Percentiles rank a stretch among this genome's conserved stretches.
Conservation (phyloP, 495 filamentous ascomycete genomes). For the Lasiosphaeris hirsuta region DNA sequence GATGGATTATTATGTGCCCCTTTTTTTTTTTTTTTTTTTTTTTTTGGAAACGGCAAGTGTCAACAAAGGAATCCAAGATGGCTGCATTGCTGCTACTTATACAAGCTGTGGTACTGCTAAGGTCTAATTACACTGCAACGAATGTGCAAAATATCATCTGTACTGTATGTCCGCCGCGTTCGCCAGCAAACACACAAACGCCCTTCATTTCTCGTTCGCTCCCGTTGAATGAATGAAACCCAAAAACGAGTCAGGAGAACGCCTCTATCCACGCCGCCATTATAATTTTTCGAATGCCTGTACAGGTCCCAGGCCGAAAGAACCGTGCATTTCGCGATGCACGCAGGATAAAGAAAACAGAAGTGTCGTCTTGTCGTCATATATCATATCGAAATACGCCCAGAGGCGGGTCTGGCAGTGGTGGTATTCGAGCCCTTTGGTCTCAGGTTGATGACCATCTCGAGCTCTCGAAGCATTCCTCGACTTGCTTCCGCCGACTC, state of each 20-base stretch:
- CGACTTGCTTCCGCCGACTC: slow-evolving; percentile 76
- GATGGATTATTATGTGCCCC: too few species aligned
- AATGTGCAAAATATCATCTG: neutral
- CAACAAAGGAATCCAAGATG: too few species aligned
- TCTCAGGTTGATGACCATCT: slow-evolving; percentile 78
- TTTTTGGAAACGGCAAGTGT: too few species aligned
- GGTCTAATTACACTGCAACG: slow-evolving; percentile 20
- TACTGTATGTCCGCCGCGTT: neutral
- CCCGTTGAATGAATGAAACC: neutral
- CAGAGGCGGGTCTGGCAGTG: slow-evolving; percentile 19
- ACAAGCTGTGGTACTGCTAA: neutral
- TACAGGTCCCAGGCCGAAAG: neutral
- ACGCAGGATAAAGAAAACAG: slow-evolving; percentile 13
- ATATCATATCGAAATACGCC: slow-evolving; percentile 35
- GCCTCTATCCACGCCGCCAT: slow-evolving; percentile 21
- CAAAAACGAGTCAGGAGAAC: neutral
- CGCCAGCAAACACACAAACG: slow-evolving; percentile 5
- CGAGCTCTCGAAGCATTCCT: slow-evolving; percentile 86
- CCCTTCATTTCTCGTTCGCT: neutral
- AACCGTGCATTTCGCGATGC: slow-evolving; percentile 8
- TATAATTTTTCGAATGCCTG: slow-evolving; percentile 1
- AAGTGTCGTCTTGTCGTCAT: slow-evolving; percentile 19
- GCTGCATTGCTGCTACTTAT: too few species aligned
- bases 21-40: too few species aligned
- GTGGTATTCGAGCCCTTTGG: slow-evolving; percentile 41